phyloP scores from a whole-genome alignment of 306 rosid species.

The Cotoneaster glaucophyllus region DNA sequence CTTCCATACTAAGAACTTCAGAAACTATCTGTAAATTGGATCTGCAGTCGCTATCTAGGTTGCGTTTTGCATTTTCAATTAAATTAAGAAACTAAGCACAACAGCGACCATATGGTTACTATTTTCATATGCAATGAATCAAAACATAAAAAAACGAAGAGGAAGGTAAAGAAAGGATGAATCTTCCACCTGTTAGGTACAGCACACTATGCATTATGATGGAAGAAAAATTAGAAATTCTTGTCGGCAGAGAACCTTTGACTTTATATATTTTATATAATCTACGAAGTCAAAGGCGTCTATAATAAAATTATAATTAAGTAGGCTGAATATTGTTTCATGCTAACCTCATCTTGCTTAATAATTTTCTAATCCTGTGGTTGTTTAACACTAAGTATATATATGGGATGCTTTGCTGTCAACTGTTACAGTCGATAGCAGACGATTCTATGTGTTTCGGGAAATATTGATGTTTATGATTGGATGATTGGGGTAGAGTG shows the following conservation, averaged over 20 bases:
- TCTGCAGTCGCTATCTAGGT: background rate
- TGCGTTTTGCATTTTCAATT: background rate
- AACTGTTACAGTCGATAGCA: conserved; percentile 2
- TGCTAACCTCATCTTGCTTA: background rate
- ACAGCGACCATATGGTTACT: too few species aligned
- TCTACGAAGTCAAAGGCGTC: background rate
- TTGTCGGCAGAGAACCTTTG: background rate
- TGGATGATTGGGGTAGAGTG: conserved; percentile 9
- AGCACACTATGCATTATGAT: background rate
- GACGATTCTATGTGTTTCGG: conserved; percentile 8
- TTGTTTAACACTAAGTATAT: background rate
- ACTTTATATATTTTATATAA: background rate
- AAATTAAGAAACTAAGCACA: background rate
- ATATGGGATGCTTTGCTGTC: conserved; percentile 15
- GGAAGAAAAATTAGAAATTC: background rate
- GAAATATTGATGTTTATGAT: conserved; percentile 2
- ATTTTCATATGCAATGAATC: too few species aligned
- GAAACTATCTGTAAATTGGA: background rate
- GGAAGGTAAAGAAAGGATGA: background rate
- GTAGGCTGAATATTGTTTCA: background rate
- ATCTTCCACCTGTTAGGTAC: background rate
- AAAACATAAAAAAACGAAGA: background rate
- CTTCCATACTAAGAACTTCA: conserved; percentile 2
- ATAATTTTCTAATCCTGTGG: background rate
- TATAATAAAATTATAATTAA: background rate